Percentiles rank a stretch among this genome's conserved stretches.
Evolutionary conservation across 2,329 filamentous ascomycete species (phyloP).

Genomic region (Xylaria polymorpha): DNA sequence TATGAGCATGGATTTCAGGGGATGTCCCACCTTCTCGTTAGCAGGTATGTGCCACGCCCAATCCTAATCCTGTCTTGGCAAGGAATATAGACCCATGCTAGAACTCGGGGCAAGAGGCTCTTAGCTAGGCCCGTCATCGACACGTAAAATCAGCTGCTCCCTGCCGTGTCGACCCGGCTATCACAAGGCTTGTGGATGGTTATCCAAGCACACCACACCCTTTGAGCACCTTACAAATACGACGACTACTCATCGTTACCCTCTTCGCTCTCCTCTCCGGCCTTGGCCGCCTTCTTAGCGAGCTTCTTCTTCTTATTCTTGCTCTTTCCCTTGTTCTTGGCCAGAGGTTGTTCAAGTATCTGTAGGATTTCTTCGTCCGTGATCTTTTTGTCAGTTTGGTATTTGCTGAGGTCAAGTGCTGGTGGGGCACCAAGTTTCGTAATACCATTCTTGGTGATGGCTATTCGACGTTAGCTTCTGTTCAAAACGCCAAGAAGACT

Average conservation of each 20-base stretch:
- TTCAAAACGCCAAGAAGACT: conserved; percentile 2
- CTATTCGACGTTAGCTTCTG: conserved; percentile 60
- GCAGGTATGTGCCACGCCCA: conserved; percentile 26
- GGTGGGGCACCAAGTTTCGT: conserved; percentile 84
- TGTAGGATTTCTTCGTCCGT: conserved; percentile 94
- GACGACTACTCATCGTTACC: conserved; percentile 44
- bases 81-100: conserved; percentile 20
- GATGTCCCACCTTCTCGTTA: conserved; percentile 16
- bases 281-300: conserved; percentile 63
- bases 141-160: conserved; percentile 21
- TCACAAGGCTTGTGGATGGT: conserved; percentile 26
- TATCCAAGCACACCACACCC: conserved; percentile 8
- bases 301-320: conserved; percentile 89
- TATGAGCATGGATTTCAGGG: conserved; percentile 23
- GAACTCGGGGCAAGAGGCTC: conserved; percentile 17
- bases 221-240: conserved; percentile 15
- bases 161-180: conserved; percentile 14
- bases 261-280: conserved; percentile 42
- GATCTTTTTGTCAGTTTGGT: conserved; percentile 98
- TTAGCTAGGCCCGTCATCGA: conserved; percentile 27
- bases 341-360: conserved; percentile 89
- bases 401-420: conserved; percentile 79
- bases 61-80: conserved; percentile 29
- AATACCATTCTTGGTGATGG: conserved; percentile 97
- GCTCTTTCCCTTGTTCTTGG: conserved; percentile 90